Conservation (phyloP, 768 basidiomycete genomes). For the Xanthoconium purpureum region DNA sequence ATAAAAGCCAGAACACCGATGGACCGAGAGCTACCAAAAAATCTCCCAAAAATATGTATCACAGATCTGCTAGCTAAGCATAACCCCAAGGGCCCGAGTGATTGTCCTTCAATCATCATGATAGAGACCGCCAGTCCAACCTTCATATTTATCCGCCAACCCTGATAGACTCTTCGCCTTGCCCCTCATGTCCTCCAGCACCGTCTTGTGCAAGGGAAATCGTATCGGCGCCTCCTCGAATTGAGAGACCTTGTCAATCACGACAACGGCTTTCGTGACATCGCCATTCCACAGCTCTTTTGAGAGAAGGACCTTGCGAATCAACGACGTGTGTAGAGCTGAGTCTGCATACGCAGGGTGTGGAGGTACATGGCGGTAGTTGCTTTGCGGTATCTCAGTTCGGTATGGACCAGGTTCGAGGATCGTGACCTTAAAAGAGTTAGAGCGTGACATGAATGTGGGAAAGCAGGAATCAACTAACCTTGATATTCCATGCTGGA, state of each 20-base stretch:
- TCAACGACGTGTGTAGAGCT: neutral
- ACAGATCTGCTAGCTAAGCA: no score
- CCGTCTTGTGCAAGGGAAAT: conserved; percentile 9
- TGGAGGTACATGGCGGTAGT: neutral
- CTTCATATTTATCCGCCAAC: conserved; percentile 10
- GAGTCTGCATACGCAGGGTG: conserved; percentile 22
- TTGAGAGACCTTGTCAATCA: conserved; percentile 12
- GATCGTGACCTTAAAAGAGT: conserved; percentile 11
- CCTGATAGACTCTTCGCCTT: conserved; percentile 14
- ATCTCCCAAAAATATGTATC: no score
- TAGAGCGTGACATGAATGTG: neutral
- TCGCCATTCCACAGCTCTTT: conserved; percentile 12
- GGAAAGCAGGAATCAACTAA: neutral
- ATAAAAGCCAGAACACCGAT: no score
- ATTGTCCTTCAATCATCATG: neutral
- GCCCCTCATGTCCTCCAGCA: conserved; percentile 7
- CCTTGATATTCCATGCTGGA: conserved; percentile 1
- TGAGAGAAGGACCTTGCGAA: neutral
- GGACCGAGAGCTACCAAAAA: no score
- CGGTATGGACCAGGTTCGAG: conserved; percentile 17
- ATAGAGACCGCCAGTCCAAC: conserved; percentile 20
- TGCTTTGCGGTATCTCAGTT: conserved; percentile 5
- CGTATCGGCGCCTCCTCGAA: conserved; percentile 18
- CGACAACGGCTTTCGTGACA: conserved; percentile 9
- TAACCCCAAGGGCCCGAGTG: no score